Evolutionary conservation across 192 early-diverging fungal genomes (phyloP).

Genomic region (Podila minutissima): DNA sequence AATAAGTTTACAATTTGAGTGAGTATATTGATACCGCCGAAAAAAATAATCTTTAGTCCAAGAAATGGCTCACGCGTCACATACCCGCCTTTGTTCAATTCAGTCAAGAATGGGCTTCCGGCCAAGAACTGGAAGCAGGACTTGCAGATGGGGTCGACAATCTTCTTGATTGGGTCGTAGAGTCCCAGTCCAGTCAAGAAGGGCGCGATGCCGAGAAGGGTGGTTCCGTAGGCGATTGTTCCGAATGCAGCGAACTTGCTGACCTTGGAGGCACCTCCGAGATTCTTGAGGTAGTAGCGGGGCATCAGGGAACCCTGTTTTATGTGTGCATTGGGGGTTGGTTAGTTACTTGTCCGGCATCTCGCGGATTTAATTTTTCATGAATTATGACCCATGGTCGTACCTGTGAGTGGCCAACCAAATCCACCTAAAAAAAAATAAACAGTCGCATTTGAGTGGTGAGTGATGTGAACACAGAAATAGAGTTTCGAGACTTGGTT

Average conservation of each 20-base stretch:
- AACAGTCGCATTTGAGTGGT: too few species aligned
- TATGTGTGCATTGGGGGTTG: too few species aligned
- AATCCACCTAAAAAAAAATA: background rate
- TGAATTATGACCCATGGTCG: background rate
- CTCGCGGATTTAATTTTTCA: too few species aligned
- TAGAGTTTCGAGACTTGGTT: too few species aligned
- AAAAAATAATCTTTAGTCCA: too few species aligned
- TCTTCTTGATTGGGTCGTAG: slow-evolving; percentile 20
- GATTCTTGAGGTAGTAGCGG: slow-evolving; percentile 33
- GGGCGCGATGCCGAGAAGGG: background rate
- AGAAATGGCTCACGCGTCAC: too few species aligned
- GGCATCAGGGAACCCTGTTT: slow-evolving; percentile 36
- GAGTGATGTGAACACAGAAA: too few species aligned
- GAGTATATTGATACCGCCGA: too few species aligned
- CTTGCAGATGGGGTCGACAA: slow-evolving; percentile 36
- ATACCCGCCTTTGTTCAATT: slow-evolving; percentile 30
- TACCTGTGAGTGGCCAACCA: background rate
- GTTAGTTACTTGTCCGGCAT: too few species aligned
- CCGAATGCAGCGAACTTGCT: slow-evolving; percentile 41
- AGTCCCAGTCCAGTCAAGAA: background rate
- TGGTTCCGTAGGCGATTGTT: slow-evolving; percentile 23
- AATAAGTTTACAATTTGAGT: too few species aligned
- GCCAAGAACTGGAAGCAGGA: slow-evolving; percentile 48
- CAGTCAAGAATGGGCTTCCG: slow-evolving; percentile 10
- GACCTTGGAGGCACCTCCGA: slow-evolving; percentile 36